phyloP scores from a whole-genome alignment of 2,329 filamentous ascomycete species.

The Penicillium sp. region DNA sequence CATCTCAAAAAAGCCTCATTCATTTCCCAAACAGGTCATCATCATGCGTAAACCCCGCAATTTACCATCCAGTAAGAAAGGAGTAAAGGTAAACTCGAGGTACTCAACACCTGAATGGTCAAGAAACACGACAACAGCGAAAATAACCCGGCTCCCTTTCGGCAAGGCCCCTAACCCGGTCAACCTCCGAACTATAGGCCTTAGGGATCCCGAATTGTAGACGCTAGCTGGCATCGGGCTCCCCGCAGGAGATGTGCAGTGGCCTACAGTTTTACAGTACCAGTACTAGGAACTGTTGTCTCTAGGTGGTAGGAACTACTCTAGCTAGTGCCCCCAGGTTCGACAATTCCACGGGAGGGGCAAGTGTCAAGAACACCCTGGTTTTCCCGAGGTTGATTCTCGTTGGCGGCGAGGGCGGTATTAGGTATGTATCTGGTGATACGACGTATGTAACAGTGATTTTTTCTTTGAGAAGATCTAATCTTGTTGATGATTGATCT shows the following conservation, averaged over 20 bases:
- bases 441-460: not conserved
- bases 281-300: not conserved
- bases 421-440: constrained; percentile 7
- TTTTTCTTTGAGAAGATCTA: not conserved
- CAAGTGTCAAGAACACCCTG: constrained; percentile 27
- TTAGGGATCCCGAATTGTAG: constrained; percentile 24
- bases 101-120: not conserved
- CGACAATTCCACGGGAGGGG: constrained; percentile 21
- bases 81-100: too few species aligned
- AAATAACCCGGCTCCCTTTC: constrained; percentile 31
- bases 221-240: constrained; percentile 16
- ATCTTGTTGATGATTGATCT: not conserved
- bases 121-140: constrained; percentile 18
- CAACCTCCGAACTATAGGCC: constrained; percentile 22
- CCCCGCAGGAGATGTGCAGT: constrained; percentile 3
- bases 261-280: not conserved
- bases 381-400: constrained; percentile 39
- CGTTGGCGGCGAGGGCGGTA: constrained; percentile 23
- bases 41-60: constrained; percentile 17
- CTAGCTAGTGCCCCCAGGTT: constrained; percentile 5
- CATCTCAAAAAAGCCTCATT: not conserved
- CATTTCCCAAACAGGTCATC: not conserved
- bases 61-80: not conserved
- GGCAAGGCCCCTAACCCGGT: constrained; percentile 21
- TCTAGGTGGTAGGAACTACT: not conserved